These are phyloP conservation scores for Entomortierella beljakovae DNA, from an alignment of 192 early-diverging fungal genomes.

Conservation along the genomic window DNA sequence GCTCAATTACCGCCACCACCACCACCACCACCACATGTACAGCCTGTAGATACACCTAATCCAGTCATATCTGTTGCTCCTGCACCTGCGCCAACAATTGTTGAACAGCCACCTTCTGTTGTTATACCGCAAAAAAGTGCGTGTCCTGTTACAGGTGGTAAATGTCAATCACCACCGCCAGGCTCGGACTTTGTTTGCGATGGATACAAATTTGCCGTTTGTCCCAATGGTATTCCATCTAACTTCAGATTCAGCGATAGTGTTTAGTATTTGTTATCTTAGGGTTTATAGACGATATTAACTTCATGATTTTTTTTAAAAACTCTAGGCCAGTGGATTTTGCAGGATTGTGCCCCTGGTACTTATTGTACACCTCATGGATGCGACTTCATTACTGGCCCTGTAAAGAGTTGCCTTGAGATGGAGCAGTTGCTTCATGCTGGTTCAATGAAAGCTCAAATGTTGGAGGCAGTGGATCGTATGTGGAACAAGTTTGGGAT, in stretches of 20 bases:
- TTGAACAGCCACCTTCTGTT: neutral
- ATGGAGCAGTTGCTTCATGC: neutral
- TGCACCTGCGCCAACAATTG: neutral
- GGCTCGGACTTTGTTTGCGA: constrained; percentile 8
- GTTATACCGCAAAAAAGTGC: neutral
- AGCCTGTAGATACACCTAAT: too few relatives aligned
- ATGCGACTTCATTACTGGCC: constrained; percentile 18
- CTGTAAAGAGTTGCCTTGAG: constrained; percentile 31
- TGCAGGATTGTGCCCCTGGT: constrained; percentile 29
- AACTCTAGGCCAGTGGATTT: constrained; percentile 18
- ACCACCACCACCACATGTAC: neutral
- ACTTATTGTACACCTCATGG: constrained; percentile 33
- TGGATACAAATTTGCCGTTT: constrained; percentile 15
- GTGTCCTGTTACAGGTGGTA: constrained; percentile 10
- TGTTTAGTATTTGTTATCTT: too few relatives aligned
- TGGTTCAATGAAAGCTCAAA: neutral
- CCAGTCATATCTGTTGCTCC: neutral
- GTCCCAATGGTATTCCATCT: constrained; percentile 11
- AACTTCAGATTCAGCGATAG: too few relatives aligned
- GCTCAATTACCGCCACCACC: neutral
- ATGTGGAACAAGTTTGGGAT: constrained; percentile 24
- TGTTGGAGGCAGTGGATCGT: constrained; percentile 10
- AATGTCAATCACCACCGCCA: neutral
- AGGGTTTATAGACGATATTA: neutral
- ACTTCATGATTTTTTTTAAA: too few relatives aligned